Conservation (phyloP, 495 filamentous ascomycete genomes). For the Talaromyces stipitatus region DNA sequence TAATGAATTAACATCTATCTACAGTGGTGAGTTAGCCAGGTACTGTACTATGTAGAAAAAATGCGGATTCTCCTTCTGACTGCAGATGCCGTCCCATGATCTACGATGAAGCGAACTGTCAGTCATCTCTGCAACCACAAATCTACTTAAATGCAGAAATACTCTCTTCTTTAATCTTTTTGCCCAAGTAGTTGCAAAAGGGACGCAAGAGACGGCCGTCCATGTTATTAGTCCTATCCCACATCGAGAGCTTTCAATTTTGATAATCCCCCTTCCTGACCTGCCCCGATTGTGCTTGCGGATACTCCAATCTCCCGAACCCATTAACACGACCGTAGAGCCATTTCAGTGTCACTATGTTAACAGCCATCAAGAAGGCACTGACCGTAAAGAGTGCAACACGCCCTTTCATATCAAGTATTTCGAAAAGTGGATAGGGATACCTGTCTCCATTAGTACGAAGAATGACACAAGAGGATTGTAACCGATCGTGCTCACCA, state of each 20-base stretch:
- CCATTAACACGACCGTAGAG: conserved; percentile 67
- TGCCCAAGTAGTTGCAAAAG: too few relatives aligned
- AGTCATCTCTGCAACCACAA: too few relatives aligned
- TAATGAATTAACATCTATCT: too few relatives aligned
- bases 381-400: conserved; percentile 61
- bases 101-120: too few relatives aligned
- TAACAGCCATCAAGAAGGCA: conserved; percentile 62
- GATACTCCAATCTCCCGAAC: conserved; percentile 19
- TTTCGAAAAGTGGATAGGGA: conserved; percentile 76
- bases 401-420: conserved; percentile 53
- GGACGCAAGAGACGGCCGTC: too few relatives aligned
- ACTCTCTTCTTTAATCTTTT: too few relatives aligned
- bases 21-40: too few relatives aligned
- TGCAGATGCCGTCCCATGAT: too few relatives aligned
- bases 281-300: conserved; percentile 23
- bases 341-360: conserved; percentile 58
- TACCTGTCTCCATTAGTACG: conserved; percentile 46
- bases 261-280: conserved; percentile 19
- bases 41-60: too few relatives aligned
- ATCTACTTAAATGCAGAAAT: too few relatives aligned
- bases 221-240: too few relatives aligned
- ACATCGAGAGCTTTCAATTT: background rate
- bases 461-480: conserved; percentile 3
- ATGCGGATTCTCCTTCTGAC: too few relatives aligned
- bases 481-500: conserved; percentile 40